These are phyloP conservation scores for Kodamaea sp. DNA, from an alignment of 1,139 yeast genomes.

Conservation along the genomic window DNA sequence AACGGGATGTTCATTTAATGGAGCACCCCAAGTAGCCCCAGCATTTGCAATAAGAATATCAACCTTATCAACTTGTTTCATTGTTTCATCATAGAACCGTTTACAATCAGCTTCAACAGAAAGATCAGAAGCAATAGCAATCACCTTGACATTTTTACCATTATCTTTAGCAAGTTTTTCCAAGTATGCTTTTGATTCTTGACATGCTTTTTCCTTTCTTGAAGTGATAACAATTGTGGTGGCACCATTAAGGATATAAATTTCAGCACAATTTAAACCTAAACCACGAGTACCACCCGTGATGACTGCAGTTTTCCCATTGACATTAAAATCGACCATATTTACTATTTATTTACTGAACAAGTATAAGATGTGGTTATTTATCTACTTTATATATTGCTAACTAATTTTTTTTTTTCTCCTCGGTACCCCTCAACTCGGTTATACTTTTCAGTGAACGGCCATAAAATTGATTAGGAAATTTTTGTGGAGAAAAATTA, in stretches of 20 bases:
- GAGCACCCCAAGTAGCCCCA: conserved; percentile 80
- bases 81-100: conserved; percentile 42
- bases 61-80: conserved; percentile 40
- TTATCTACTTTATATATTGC: not conserved
- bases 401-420: not conserved
- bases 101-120: conserved; percentile 50
- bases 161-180: conserved; percentile 43
- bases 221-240: conserved; percentile 62
- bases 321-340: conserved; percentile 48
- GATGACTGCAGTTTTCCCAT: conserved; percentile 65
- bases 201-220: conserved; percentile 62
- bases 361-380: not conserved
- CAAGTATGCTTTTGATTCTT: conserved; percentile 52
- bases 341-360: conserved; percentile 1
- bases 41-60: conserved; percentile 75
- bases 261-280: conserved; percentile 68
- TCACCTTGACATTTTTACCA: conserved; percentile 42
- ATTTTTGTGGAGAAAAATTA: not conserved
- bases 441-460: not conserved
- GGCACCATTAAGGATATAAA: conserved; percentile 61
- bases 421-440: conserved; percentile 1
- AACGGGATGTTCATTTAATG: conserved; percentile 58
- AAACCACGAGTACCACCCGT: conserved; percentile 84
- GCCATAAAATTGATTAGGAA: too few relatives aligned
- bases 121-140: conserved; percentile 60